A percentile compares a stretch with the other conserved stretches of the same genome.
Conservation (phyloP, 2,329 filamentous ascomycete species). For the Aureobasidium sp. region DNA sequence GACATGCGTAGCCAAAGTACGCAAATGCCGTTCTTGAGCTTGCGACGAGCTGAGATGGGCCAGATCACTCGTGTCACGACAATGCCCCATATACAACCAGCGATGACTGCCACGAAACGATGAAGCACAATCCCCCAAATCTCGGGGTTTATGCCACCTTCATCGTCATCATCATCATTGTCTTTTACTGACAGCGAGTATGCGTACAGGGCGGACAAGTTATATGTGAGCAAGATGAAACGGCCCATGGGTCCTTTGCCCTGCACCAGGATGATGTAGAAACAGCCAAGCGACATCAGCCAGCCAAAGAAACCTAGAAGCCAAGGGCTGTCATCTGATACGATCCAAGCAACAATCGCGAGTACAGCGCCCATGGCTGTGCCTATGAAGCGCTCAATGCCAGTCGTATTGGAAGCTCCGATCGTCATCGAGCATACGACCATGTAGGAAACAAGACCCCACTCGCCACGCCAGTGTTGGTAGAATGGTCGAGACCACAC, state of each 20-base stretch:
- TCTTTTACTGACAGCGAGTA: constrained; percentile 81
- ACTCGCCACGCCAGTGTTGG: constrained; percentile 85
- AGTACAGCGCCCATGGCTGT: constrained; percentile 73
- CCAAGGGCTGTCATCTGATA: constrained; percentile 65
- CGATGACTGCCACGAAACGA: constrained; percentile 76
- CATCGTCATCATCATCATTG: constrained; percentile 71
- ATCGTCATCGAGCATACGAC: constrained; percentile 97
- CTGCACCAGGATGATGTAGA: constrained; percentile 79
- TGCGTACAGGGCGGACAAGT: constrained; percentile 86
- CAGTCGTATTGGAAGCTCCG: constrained; percentile 89
- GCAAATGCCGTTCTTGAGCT: constrained; percentile 82
- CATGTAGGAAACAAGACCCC: constrained; percentile 96
- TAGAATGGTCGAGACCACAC: constrained; percentile 71
- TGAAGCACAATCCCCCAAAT: constrained; percentile 86
- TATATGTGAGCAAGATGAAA: constrained; percentile 93
- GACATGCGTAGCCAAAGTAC: constrained; percentile 93
- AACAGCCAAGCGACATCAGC: constrained; percentile 72
- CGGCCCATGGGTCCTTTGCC: constrained; percentile 84
- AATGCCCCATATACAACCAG: constrained; percentile 86
- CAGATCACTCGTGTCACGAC: constrained; percentile 83
- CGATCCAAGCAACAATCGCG: constrained; percentile 70
- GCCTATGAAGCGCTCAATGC: constrained; percentile 75
- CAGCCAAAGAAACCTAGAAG: constrained; percentile 75
- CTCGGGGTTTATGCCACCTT: constrained; percentile 74
- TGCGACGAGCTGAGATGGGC: constrained; percentile 83